Evolutionary conservation across 805 yeast species (phyloP), one percentile per base, ranked within the genome.

Genomic region (Saccharomycopsis capsularis): DNA sequence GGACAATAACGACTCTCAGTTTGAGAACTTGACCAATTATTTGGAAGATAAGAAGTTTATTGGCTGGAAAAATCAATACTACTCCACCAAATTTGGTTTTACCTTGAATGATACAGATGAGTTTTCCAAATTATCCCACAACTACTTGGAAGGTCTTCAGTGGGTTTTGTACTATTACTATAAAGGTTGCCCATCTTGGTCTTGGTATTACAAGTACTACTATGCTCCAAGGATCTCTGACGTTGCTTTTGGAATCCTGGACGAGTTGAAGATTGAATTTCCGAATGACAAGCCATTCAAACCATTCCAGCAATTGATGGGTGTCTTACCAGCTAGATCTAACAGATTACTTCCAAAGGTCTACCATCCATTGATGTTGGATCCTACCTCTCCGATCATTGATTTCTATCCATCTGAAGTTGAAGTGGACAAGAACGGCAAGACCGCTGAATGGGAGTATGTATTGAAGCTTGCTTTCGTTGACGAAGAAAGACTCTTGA

Each of bases 381-480:
- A 90, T 51, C 81, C 79, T 40, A 72, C 73, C 40, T 90, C 97
- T 5, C 95, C 96, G 24, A 88, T 93, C 56, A 74, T 75, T 48
- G 97, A 89, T 59, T 89, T 88, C 60, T 93, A 93, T 62, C 99
- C 99, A 2, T 74, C 75, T 50, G 87, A 86, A 52, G 95, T 91
- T 49, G 86, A 81, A 46, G 73, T 86, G 32, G 99, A 93, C 68
- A 74, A 80, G 76, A 93, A 93, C 62, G 99, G 98, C 40, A 93
- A 93, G 63, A 86, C 89, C 48, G 95, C 93, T 2, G 83, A 88
- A 44, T 93, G 99, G 99, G 98, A 93, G 68, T 97, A 97, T 9
- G 96, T 93, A 48, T 96, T 93, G 4, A 75, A 87, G 59, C 75
- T 93, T 51, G 82, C 95, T 3, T 93, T 93, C 71, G 97, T 93